Percentiles rank a stretch among this genome's conserved stretches.
These are phyloP conservation scores for Aureobasidium sp. DNA, from an alignment of 2,329 filamentous ascomycete genomes.

Conservation along the genomic window DNA sequence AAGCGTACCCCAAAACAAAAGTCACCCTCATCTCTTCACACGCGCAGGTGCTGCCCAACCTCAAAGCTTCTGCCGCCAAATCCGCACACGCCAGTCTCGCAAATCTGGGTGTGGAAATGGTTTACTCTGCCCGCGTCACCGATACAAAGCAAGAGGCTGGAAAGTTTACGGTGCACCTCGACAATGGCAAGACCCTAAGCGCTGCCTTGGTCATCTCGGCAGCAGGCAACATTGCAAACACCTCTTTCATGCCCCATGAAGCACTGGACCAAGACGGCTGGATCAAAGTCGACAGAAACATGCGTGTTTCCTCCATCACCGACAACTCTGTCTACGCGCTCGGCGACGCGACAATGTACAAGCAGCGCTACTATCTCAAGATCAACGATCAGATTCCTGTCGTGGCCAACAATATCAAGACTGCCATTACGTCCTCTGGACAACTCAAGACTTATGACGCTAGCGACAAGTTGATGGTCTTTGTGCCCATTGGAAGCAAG, in stretches of 20 bases:
- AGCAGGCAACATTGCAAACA: constrained; percentile 42
- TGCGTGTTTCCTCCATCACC: constrained; percentile 2
- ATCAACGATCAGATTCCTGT: constrained; percentile 14
- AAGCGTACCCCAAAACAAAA: neutral
- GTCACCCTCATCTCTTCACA: constrained; percentile 5
- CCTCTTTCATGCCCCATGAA: constrained; percentile 37
- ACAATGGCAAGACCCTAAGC: constrained; percentile 37
- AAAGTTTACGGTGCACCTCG: constrained; percentile 25
- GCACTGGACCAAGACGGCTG: constrained; percentile 1
- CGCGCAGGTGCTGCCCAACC: neutral
- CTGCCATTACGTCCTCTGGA: neutral
- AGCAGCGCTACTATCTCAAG: constrained; percentile 13
- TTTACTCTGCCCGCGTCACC: constrained; percentile 1
- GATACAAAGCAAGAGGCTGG: neutral
- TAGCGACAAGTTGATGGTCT: constrained; percentile 11
- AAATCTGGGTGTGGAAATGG: constrained; percentile 2
- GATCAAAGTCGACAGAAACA: constrained; percentile 14
- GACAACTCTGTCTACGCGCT: neutral
- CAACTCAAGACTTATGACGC: neutral
- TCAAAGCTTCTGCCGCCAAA: constrained; percentile 4
- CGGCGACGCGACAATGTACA: constrained; percentile 10
- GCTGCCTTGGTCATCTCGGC: constrained; percentile 45
- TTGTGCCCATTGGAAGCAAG: constrained; percentile 11
- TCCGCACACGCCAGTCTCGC: constrained; percentile 2
- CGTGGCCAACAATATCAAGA: constrained; percentile 5